Evolutionary conservation across 768 basidiomycete genomes (phyloP).

Genomic region (Termitomyces titanicus): DNA sequence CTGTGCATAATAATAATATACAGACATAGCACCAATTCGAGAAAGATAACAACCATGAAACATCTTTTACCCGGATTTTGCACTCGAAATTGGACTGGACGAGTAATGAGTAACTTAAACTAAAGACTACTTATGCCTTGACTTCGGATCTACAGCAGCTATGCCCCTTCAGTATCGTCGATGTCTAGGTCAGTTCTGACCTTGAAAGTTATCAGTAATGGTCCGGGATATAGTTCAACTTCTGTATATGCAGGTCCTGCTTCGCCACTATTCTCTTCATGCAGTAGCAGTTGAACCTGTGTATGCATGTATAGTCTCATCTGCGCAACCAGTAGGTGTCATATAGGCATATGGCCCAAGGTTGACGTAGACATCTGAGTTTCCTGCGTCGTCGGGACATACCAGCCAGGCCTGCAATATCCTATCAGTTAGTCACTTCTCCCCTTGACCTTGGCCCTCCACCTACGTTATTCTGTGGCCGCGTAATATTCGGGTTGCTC

Average conservation of each 20-base stretch:
- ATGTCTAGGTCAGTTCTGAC: neutral
- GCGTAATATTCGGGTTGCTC: conserved; percentile 43
- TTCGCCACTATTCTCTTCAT: neutral
- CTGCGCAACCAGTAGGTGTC: conserved; percentile 58
- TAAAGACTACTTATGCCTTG: too few species aligned
- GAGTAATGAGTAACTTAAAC: too few species aligned
- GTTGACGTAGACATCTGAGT: conserved; percentile 47
- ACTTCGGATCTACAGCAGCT: too few species aligned
- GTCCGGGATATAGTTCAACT: neutral
- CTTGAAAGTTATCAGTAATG: neutral
- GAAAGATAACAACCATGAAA: too few species aligned
- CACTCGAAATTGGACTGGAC: neutral
- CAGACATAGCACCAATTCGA: too few species aligned
- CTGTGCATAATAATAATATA: too few species aligned
- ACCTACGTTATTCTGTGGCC: conserved; percentile 52
- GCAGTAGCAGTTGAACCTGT: conserved; percentile 49
- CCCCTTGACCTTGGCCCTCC: neutral
- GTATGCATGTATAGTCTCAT: conserved; percentile 59
- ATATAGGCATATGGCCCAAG: conserved; percentile 50
- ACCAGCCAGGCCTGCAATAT: conserved; percentile 48
- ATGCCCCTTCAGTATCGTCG: neutral
- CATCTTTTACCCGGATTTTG: too few species aligned
- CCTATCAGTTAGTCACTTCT: neutral
- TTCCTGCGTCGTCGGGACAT: conserved; percentile 44
- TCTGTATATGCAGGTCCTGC: neutral